These are phyloP conservation scores for Trichoderma afroharzianum DNA, from an alignment of 2,329 filamentous ascomycete genomes.

Conservation along the genomic window DNA sequence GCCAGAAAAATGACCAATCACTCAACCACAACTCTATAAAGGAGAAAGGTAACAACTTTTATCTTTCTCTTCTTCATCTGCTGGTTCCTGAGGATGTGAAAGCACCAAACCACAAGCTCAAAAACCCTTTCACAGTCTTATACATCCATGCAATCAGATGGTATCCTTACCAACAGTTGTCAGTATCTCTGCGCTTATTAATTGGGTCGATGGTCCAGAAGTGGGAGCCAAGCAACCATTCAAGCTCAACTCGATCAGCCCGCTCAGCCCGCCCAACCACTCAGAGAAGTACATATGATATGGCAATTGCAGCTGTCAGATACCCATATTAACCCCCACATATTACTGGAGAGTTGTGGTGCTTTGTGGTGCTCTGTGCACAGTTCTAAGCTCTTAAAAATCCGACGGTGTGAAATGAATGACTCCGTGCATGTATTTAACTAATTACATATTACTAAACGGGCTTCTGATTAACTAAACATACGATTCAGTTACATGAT, in stretches of 20 bases:
- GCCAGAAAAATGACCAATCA: background rate
- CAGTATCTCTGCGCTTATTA: background rate
- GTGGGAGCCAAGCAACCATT: background rate
- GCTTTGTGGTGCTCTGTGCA: background rate
- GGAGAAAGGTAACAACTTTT: background rate
- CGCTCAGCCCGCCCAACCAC: too few species aligned
- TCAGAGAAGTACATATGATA: background rate
- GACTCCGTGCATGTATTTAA: background rate
- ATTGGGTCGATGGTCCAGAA: background rate
- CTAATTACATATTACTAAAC: background rate
- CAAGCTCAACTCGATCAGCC: background rate
- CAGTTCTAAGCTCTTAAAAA: background rate
- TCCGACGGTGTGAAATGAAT: background rate
- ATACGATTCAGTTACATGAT: background rate
- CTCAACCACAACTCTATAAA: background rate
- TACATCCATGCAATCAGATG: background rate
- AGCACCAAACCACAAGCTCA: background rate
- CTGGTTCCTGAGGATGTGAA: background rate
- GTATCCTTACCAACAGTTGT: background rate
- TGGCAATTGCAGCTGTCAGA: background rate
- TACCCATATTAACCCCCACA: background rate
- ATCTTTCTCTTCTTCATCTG: background rate
- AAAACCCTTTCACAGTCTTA: fast-evolving
- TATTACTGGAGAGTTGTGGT: background rate
- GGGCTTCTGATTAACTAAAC: background rate